Base-by-base conservation (phyloP, 306 rosid genomes). In the Sophora flavescens region DNA sequence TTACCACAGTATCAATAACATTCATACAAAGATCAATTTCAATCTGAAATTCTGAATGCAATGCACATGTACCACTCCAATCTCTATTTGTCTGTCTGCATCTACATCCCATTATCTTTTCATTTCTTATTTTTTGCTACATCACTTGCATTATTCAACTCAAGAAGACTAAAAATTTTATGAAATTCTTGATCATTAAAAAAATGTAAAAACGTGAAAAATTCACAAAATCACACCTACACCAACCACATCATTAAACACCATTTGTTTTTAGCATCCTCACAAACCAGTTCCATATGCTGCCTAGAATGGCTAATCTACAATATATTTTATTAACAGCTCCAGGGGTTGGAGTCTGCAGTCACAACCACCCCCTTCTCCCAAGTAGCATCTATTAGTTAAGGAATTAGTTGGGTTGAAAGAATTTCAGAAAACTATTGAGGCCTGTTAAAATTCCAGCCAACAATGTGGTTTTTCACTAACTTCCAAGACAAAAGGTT, bases 11-110 rank as follows among this genome's bases (percentile, higher is more conserved):
- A 67, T 53, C 72, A 59, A 22, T 48, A 71, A 22, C 51, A 69
- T 8, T 60, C 18, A 74, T 48, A 78, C 14, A 53, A 47, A 73
- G 51, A 76, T 30, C 38, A 70, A 66, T 70, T 56, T 48, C 82
- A 44, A 67, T n/a, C n/a, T n/a, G n/a, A n/a, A n/a, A n/a, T n/a
- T 33, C 10, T 51, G 30, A 58, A 69, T 45, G 8, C 12, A 35
- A 36, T 22, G 60, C 28, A 63, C 53, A 36, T 42, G 38, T 50
- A 60, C 38, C 33, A 63, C 44, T 56, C 39, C 47, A 42, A 71
- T 56, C 39, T 22, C 14, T 52, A 63, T 18, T 18, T 62, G 47
- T 70, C 45, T 63, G n/a, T 9, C 8, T 26, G 11, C 17, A 47
- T 63, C 78, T 64, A 16, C 56, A 16, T 57, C 53, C 12, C 70